Evolutionary conservation across 768 basidiomycete species (phyloP).

Genomic region (Tulasnella sp.): DNA sequence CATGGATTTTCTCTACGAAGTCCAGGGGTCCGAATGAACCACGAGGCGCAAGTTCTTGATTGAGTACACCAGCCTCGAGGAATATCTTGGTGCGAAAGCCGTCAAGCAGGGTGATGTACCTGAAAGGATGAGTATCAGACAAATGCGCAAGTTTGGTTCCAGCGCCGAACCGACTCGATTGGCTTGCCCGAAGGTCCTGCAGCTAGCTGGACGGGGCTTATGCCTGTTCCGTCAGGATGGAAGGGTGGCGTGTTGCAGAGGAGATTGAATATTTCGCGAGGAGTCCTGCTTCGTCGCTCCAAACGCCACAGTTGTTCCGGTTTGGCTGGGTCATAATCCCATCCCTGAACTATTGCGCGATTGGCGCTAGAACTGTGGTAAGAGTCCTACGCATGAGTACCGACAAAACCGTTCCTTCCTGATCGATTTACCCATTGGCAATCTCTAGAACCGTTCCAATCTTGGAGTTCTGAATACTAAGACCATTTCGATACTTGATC

Average conservation of each 20-base stretch:
- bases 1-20: not conserved
- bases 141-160: not conserved
- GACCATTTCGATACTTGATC: not conserved
- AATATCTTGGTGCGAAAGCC: not conserved
- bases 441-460: not conserved
- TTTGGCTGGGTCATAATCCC: not conserved
- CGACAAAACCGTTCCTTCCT: too few species aligned
- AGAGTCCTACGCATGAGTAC: not conserved
- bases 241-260: slow-evolving; percentile 1
- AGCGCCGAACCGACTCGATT: not conserved
- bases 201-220: not conserved
- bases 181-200: not conserved
- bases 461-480: not conserved
- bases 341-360: not conserved
- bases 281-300: not conserved
- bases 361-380: not conserved
- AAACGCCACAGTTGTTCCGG: not conserved
- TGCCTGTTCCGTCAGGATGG: not conserved
- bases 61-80: not conserved
- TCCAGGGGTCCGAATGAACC: not conserved
- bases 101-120: not conserved
- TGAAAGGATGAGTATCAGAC: not conserved
- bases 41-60: not conserved
- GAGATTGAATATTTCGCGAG: not conserved
- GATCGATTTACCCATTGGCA: not conserved